Conservation (phyloP, 345 rosid genomes). For the Odontarrhena argentea region DNA sequence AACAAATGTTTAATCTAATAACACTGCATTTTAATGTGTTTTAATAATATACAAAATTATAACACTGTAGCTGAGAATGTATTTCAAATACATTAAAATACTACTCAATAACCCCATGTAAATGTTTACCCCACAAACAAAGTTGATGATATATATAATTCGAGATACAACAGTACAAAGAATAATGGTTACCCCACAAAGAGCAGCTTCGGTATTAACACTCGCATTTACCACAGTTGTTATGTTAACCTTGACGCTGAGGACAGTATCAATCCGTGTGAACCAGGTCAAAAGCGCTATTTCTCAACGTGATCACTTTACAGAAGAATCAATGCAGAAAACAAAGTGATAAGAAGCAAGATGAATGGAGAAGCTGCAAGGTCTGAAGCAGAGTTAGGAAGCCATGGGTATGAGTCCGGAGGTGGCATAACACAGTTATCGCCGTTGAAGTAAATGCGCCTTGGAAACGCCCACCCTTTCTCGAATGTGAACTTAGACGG, state of each 20-base stretch:
- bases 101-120: too few species aligned
- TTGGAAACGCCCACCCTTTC: slow-evolving; percentile 94
- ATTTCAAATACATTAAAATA: too few species aligned
- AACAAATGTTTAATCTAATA: too few species aligned
- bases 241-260: slow-evolving; percentile 6
- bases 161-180: too few species aligned
- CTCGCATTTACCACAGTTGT: slow-evolving; percentile 8
- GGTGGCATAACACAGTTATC: slow-evolving; percentile 91
- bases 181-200: too few species aligned
- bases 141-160: too few species aligned
- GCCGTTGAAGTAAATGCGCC: slow-evolving; percentile 86
- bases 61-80: too few species aligned
- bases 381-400: slow-evolving; percentile 61
- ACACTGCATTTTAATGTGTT: too few species aligned
- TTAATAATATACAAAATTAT: too few species aligned
- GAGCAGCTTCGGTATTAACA: neutral
- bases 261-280: neutral
- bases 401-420: slow-evolving; percentile 80
- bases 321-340: slow-evolving; percentile 50
- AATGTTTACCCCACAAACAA: too few species aligned
- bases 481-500: slow-evolving; percentile 61
- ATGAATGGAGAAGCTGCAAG: slow-evolving; percentile 33
- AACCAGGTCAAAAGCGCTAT: neutral
- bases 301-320: slow-evolving; percentile 26
- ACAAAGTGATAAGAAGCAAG: slow-evolving; percentile 35